Conservation (phyloP, 345 rosid species). For the Arabis hirsuta region DNA sequence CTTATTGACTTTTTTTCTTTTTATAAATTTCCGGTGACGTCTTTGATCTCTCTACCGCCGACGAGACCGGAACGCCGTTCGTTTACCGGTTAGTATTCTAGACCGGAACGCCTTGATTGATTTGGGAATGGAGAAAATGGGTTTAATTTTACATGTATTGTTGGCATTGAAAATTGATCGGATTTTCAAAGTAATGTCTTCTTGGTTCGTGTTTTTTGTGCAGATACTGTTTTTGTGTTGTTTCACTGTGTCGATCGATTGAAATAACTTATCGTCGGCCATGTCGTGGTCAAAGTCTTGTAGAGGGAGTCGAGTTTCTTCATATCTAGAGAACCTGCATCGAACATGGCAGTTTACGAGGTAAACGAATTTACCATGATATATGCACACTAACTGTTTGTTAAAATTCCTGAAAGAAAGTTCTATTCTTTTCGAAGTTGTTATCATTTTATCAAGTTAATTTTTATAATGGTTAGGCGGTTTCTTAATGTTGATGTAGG, state of each 20-base stretch:
- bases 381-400: constrained; percentile 23
- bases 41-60: constrained; percentile 32
- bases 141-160: background rate
- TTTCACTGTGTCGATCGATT: constrained; percentile 12
- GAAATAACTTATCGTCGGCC: constrained; percentile 12
- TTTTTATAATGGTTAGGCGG: constrained; percentile 21
- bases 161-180: background rate
- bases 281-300: constrained; percentile 43
- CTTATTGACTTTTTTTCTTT: constrained; percentile 28
- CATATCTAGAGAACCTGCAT: constrained; percentile 35
- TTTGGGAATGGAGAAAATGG: background rate
- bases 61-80: constrained; percentile 27
- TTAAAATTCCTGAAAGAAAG: constrained; percentile 31
- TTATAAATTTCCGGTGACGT: constrained; percentile 12
- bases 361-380: background rate
- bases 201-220: constrained; percentile 34
- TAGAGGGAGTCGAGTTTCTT: constrained; percentile 27
- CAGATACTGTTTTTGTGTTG: constrained; percentile 29
- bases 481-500: constrained; percentile 39
- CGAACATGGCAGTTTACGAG: constrained; percentile 13
- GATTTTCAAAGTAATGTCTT: background rate
- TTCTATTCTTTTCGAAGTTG: background rate
- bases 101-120: too few species aligned
- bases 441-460: too few species aligned
- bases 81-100: constrained; percentile 22